These are phyloP conservation scores for Iris pallida DNA, from an alignment of 116 monocot species.

Conservation along the genomic window DNA sequence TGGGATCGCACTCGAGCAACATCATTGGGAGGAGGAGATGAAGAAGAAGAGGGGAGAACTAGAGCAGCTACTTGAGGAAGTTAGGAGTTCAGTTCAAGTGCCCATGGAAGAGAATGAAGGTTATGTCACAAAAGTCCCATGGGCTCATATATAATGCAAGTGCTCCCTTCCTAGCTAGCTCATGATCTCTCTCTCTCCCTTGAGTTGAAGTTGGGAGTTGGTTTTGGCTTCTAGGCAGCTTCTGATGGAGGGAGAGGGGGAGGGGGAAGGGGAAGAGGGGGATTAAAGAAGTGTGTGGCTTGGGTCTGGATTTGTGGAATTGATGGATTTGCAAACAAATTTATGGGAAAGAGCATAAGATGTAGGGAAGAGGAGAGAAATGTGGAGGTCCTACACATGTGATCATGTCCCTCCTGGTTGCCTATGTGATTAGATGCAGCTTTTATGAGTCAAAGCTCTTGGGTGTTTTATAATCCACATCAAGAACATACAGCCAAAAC, in stretches of 20 bases:
- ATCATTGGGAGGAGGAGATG: slow-evolving; percentile 1
- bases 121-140: background rate
- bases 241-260: slow-evolving; percentile 15
- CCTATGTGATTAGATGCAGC: slow-evolving; percentile 50
- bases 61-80: background rate
- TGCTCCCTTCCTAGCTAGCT: background rate
- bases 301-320: slow-evolving; percentile 21
- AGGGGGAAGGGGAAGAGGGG: background rate
- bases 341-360: slow-evolving; percentile 41
- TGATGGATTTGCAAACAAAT: slow-evolving; percentile 22
- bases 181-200: background rate
- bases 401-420: slow-evolving; percentile 39
- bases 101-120: slow-evolving; percentile 10
- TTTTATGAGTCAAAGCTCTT: slow-evolving; percentile 47
- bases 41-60: background rate
- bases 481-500: background rate
- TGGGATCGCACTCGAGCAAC: slow-evolving; percentile 44
- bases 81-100: background rate
- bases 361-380: slow-evolving; percentile 32
- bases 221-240: slow-evolving; percentile 33
- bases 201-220: background rate
- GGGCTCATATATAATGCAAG: slow-evolving; percentile 10
- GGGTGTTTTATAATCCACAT: slow-evolving; percentile 12
- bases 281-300: slow-evolving; percentile 6
- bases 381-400: slow-evolving; percentile 64